Evolutionary conservation across 2,329 filamentous ascomycete genomes (phyloP), one percentile per base, ranked within the genome.

Genomic region (Hymenoscyphus fructigenus): DNA sequence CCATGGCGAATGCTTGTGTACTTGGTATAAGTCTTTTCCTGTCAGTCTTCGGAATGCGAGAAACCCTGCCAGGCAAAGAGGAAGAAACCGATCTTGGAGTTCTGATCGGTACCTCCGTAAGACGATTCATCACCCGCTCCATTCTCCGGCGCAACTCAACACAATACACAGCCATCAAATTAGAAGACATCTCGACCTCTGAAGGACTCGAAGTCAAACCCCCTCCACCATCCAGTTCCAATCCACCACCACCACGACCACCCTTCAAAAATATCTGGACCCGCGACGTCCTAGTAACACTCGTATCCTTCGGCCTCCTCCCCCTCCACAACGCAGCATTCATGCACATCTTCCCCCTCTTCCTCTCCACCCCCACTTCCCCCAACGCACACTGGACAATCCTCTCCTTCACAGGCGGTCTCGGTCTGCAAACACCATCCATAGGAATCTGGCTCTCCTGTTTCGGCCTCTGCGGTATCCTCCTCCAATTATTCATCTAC

Each of bases 401-500:
- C 5, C 65, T 73, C 41, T 80, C 83, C 0, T 71, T 84, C 2
- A 86, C 91, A 9, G 91, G 91, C 44, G 91, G 91, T 1, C 81
- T 95, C 0, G 90, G 90, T 17, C 86, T 92, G 75, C 83, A 86
- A 0, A 85, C 88, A 0, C 82, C 85, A 0, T 86, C 85, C 0
- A 88, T 92, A 58, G 89, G 90, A 28, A 79, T 89, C 53, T 88
- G 88, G 15, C 89, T 89, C 50, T 87, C 88, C 15, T 84, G 90
- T 67, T 85, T 91, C 10, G 90, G 90, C 9, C 78, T 89, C 56
- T 82, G 91, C 56, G 90, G 89, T 28, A 87, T 92, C 67, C 78
- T 85, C 0, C 79, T 95, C 60, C 90, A 93, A 75, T 82, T 92
- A 12, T 79, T 89, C 59, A 78, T 91, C 17, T 93, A 93, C 74